phyloP scores from a whole-genome alignment of 257 asterid genomes.

The Rehmannia glutinosa region DNA sequence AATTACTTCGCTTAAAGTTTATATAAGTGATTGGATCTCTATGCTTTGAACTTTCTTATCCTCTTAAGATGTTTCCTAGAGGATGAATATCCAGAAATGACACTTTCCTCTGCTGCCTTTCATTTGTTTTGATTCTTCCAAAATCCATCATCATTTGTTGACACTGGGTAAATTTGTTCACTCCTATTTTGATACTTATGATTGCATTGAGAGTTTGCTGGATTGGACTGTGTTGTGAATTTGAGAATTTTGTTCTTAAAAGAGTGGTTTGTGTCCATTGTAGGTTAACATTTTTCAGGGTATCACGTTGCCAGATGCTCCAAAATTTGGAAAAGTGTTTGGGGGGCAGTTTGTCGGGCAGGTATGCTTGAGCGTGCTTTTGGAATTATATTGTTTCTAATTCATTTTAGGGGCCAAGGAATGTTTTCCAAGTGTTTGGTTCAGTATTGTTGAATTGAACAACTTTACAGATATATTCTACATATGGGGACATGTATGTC shows the following conservation, averaged over 20 bases:
- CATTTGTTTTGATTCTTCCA: background rate
- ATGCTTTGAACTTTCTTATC: background rate
- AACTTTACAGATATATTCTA: background rate
- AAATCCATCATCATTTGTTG: too few species aligned
- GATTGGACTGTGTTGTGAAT: background rate
- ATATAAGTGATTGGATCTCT: background rate
- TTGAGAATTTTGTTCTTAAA: background rate
- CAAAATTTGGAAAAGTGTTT: constrained; percentile 80
- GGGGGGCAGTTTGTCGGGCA: constrained; percentile 99
- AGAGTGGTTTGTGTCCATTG: constrained; percentile 12
- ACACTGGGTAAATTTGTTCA: background rate
- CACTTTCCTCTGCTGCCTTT: background rate
- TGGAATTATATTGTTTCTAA: background rate
- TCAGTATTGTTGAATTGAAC: background rate
- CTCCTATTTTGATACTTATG: background rate
- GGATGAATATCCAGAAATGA: constrained; percentile 1
- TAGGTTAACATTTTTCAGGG: constrained; percentile 86
- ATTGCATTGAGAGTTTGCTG: background rate
- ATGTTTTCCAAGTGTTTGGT: background rate
- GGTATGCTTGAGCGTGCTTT: constrained; percentile 38
- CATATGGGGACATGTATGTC: background rate
- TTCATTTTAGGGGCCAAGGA: background rate
- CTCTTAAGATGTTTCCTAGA: background rate
- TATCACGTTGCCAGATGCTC: constrained; percentile 92
- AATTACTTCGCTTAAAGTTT: background rate